phyloP scores from a whole-genome alignment of 139 green algal species.

The Tetraselmis chui region DNA sequence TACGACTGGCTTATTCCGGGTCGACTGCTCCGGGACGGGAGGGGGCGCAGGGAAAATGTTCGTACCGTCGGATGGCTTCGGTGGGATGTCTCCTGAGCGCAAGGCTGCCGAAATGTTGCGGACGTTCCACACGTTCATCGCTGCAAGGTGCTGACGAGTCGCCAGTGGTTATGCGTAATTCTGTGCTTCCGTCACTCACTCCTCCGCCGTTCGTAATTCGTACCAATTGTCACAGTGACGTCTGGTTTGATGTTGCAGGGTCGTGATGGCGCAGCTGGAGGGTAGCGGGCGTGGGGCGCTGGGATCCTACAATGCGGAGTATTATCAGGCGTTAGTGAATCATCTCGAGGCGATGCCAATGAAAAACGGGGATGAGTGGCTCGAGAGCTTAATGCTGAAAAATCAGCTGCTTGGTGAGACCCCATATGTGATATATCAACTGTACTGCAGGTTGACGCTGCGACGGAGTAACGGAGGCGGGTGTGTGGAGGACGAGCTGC shows the following conservation, averaged over 20 bases:
- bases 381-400: constrained; percentile 33
- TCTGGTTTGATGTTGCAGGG: no score
- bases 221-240: no score
- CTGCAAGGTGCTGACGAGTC: constrained; percentile 32
- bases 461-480: no score
- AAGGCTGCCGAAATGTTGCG: constrained; percentile 46
- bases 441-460: no score
- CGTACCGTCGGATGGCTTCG: constrained; percentile 45
- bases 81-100: constrained; percentile 58
- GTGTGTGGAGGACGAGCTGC: no score
- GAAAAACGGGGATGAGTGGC: constrained; percentile 39
- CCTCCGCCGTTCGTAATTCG: no score
- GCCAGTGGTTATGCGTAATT: background rate
- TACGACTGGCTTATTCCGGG: no score
- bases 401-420: constrained; percentile 40
- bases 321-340: constrained; percentile 13
- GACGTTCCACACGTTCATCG: constrained; percentile 71
- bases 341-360: constrained; percentile 32
- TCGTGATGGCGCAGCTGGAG: constrained; percentile 65
- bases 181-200: no score
- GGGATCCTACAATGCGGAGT: constrained; percentile 39
- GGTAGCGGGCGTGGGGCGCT: constrained; percentile 51
- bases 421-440: no score
- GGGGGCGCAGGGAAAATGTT: constrained; percentile 5
- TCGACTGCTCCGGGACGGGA: no score